Evolutionary conservation across 495 filamentous ascomycete species (phyloP).

Genomic region (Schizothecium vesticola): DNA sequence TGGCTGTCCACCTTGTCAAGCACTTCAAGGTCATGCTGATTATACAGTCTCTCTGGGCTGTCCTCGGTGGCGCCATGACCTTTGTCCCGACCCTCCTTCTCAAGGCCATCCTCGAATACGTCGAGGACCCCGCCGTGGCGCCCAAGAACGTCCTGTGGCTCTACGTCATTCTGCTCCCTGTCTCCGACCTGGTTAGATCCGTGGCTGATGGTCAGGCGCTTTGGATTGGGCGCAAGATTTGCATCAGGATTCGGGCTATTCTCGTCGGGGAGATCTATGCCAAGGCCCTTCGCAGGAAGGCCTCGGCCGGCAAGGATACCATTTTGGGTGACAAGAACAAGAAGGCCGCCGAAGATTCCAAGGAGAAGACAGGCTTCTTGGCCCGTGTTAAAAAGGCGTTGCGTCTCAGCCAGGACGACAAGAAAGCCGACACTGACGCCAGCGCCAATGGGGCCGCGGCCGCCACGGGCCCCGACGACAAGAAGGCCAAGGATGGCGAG

Average conservation of each 20-base stretch:
- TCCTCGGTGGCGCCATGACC: slow-evolving; percentile 70
- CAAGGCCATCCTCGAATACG: slow-evolving; percentile 85
- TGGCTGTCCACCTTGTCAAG: slow-evolving; percentile 75
- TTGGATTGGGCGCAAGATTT: slow-evolving; percentile 89
- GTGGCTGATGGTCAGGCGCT: slow-evolving; percentile 82
- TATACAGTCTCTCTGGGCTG: slow-evolving; percentile 74
- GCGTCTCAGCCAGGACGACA: slow-evolving; percentile 53
- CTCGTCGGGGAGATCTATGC: slow-evolving; percentile 97
- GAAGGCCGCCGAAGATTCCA: slow-evolving; percentile 24
- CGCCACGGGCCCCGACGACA: slow-evolving; percentile 30
- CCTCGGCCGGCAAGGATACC: slow-evolving; percentile 67
- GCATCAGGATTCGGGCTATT: slow-evolving; percentile 86
- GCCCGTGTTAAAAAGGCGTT: slow-evolving; percentile 46
- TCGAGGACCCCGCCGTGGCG: slow-evolving; percentile 72
- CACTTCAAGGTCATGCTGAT: slow-evolving; percentile 77
- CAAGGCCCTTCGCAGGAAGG: slow-evolving; percentile 90
- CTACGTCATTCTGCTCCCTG: slow-evolving; percentile 83
- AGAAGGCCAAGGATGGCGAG: slow-evolving; percentile 37
- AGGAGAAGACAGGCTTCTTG: slow-evolving; percentile 43
- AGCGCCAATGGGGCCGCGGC: slow-evolving; percentile 24
- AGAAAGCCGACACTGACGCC: slow-evolving; percentile 23
- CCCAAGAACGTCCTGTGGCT: slow-evolving; percentile 93
- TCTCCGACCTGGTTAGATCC: slow-evolving; percentile 71
- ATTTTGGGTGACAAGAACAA: slow-evolving; percentile 52
- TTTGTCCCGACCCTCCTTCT: slow-evolving; percentile 90